phyloP scores from a whole-genome alignment of 2,329 filamentous ascomycete species.

The Davidsoniella neocaledoniae region DNA sequence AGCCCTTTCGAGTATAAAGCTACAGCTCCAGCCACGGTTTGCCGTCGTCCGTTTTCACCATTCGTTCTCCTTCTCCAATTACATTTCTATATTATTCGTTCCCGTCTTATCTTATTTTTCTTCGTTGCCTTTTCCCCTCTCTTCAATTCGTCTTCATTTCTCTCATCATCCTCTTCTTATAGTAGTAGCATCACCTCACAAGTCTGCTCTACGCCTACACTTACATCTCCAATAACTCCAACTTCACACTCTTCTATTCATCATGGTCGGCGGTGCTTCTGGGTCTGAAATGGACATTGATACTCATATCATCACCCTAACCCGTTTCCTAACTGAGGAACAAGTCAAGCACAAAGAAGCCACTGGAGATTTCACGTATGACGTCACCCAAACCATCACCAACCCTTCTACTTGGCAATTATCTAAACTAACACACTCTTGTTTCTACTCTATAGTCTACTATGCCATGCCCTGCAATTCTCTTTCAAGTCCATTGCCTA shows the following conservation, averaged over 20 bases:
- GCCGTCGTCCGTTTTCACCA: too few species aligned
- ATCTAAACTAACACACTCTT: slow-evolving; percentile 7
- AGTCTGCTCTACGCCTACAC: neutral
- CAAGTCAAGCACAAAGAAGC: slow-evolving; percentile 86
- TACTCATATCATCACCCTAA: slow-evolving; percentile 89
- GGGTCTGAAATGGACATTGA: slow-evolving; percentile 56
- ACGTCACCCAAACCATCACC: slow-evolving; percentile 19
- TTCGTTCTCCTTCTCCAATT: neutral
- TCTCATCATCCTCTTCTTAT: slow-evolving; percentile 4
- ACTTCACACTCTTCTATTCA: neutral
- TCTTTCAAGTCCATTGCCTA: slow-evolving; percentile 99
- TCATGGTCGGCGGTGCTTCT: slow-evolving; percentile 10
- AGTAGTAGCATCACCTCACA: neutral
- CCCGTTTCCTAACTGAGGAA: slow-evolving; percentile 89
- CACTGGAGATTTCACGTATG: slow-evolving; percentile 92
- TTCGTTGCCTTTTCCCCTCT: slow-evolving; percentile 7
- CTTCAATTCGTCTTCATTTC: slow-evolving; percentile 13
- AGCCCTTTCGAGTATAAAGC: neutral
- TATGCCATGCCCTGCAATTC: slow-evolving; percentile 96
- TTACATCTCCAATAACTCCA: neutral
- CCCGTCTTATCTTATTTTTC: slow-evolving; percentile 8
- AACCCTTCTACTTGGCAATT: neutral
- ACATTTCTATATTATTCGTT: neutral
- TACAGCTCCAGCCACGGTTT: neutral
- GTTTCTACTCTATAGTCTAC: slow-evolving; percentile 39